Evolutionary conservation across 78 protist genomes (phyloP), one percentile per base, ranked within the genome.

Genomic region (Polysphondylium violaceum): DNA sequence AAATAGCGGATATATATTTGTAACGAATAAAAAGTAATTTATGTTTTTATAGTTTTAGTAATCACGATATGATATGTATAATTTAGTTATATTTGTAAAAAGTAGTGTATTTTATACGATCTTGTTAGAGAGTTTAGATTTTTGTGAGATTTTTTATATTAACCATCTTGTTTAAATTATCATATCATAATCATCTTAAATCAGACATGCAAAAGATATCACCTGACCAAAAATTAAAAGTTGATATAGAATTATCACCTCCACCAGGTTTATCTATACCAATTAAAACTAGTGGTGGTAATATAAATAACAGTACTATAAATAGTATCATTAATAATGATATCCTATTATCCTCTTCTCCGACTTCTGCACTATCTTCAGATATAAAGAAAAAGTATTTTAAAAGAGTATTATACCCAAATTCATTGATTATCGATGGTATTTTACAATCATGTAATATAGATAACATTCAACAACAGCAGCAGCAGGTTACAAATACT

Each of bases 211-310:
- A 35, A 64, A 40, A 65, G 8, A 21, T 12, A 38, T 43, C 73
- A 65, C 12, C 73, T n/a, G 9, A n/a, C 6, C 2, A n/a, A 4
- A n/a, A 25, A 8, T 6, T 50, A 33, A 65, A 33, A 6, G 40
- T 50, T 3, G 19, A 19, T 65, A 9, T 21, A 33, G 3, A 33
- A 3, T 11, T 38, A 65, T 9, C 68, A 56, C 21, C 69, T 0
- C 83, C 83, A 74, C 68, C 83, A 74, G 21, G 61, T 5, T 23
- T 69, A 29, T 59, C 76, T 44, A 69, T 36, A 44, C 38, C 61
- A 69, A 58, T 21, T 58, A 58, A 6, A n/a, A 17, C 14, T 17
- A 58, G 21, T 58, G 21, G 35, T 58, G 23, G 35, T 17, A 58
- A 9, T 58, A 69, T 33, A 3, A 69, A 43, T 47, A 69, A 4